These are phyloP conservation scores for Phaseolus coccineus DNA, from an alignment of 331 rosid species.

Conservation along the genomic window DNA sequence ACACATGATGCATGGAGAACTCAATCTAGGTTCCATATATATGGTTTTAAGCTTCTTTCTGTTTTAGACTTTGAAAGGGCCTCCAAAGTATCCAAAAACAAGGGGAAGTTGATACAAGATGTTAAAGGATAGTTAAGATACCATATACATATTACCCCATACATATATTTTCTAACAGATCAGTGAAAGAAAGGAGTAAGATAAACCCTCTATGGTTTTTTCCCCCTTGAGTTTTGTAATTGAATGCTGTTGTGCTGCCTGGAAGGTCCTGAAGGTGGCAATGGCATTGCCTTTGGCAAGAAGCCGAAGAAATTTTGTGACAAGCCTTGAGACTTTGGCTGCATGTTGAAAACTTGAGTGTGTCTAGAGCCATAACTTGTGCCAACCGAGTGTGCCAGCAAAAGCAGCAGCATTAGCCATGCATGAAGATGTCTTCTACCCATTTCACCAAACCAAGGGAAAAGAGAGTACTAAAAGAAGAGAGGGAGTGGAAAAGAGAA, in stretches of 20 bases:
- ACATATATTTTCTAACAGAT: constrained; percentile 10
- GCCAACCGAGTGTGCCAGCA: constrained; percentile 47
- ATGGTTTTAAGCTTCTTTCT: background rate
- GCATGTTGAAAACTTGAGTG: constrained; percentile 48
- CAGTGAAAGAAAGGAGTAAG: background rate
- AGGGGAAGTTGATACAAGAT: background rate
- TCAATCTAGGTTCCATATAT: background rate
- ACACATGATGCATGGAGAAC: background rate
- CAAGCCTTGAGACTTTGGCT: constrained; percentile 49
- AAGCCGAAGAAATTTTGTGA: constrained; percentile 51
- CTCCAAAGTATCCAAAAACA: constrained; percentile 23
- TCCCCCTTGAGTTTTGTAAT: constrained; percentile 53
- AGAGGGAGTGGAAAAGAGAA: background rate
- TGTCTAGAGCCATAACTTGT: constrained; percentile 47
- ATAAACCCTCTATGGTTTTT: constrained; percentile 51
- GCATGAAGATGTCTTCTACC: constrained; percentile 44
- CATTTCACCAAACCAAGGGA: constrained; percentile 46
- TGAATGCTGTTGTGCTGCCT: constrained; percentile 65
- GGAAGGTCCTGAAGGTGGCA: constrained; percentile 77
- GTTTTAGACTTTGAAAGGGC: background rate
- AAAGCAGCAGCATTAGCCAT: constrained; percentile 40
- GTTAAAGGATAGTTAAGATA: constrained; percentile 8
- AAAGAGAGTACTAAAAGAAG: constrained; percentile 28
- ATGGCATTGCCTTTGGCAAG: constrained; percentile 60
- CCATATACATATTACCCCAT: constrained; percentile 42